Base-by-base conservation (phyloP, 805 yeast genomes). In the Yamadazyma phyllophila region DNA sequence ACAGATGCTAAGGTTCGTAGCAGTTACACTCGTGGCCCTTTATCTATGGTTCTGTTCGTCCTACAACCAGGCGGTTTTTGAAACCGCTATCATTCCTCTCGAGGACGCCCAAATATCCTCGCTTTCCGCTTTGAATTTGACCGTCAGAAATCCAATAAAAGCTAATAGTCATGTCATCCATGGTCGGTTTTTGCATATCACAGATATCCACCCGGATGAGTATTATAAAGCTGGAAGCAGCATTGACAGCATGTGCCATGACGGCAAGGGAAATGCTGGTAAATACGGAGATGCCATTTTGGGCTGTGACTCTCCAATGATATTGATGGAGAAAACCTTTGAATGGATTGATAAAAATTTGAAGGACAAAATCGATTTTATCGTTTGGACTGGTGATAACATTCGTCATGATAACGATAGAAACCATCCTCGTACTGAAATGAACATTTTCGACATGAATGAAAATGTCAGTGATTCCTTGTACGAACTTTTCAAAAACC, bases 351-450 rank as follows among this genome's bases (percentile, higher is more conserved):
- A 72, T 15, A 69, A 71, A 10, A 81, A 87, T 48, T 61, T 88
- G 48, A 78, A 73, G 49, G 94, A 86, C 61, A 81, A 88, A 52
- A 82, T 88, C 40, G 96, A 88, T 61, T 88, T 88, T 63, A 83
- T 88, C 10, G 77, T 88, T 11, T 88, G 96, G 96, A 88, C 96
- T 0, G 96, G 96, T 27, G 96, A 88, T 64, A 88, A 88, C 56
- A 79, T 86, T 38, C 74, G 96, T 45, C 96, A 88, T 61, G 96
- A 88, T 61, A 85, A 83, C 56, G 96, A 88, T 64, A 71, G 95
- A 59, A 60, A 61, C 15, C 66, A 67, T 56, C 96, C 96, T 2
- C 77, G 96, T 68, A 79, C 87, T 1, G 95, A 88, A 57, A 57
- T 59, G 47, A 80, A 82, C 46, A 88, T 88, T 38, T 79, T 87